Base-by-base conservation (phyloP, 2,329 filamentous ascomycete species). In the Penicillium nordicum region DNA sequence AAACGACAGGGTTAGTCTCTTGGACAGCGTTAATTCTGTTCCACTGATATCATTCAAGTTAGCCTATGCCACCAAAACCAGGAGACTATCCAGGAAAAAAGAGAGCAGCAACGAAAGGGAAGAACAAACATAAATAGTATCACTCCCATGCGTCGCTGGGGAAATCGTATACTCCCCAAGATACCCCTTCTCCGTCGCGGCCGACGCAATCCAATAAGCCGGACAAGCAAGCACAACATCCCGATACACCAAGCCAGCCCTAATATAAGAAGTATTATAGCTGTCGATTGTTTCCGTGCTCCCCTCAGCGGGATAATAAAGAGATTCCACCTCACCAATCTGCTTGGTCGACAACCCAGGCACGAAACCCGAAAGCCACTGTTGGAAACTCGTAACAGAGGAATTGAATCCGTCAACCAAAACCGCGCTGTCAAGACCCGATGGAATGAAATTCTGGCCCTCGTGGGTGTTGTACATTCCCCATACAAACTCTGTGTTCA, bases 391-490 rank as follows among this genome's bases (percentile, higher is more conserved):
- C 0, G 76, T 72, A 1, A 53, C 50, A 1, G 78, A 82, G 1
- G 76, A 76, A 60, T 84, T 84, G 65, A 81, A 85, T 0, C 76
- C 74, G 2, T 72, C 72, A 0, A 67, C 64, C 7, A 70, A 68
- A 0, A 64, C 60, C 0, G 60, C 57, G 46, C 70, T 72, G 18
- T 72, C 65, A 1, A 86, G 72, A 0, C 79, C 80, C 0, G 78
- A 66, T 0, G 83, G 82, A 23, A 85, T 73, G 62, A 88, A 87
- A 59, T 83, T 84, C 66, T 86, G 80, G 23, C 85, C 84, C 69
- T 87, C 84, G 64, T 85, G 81, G 0, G 80, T 77, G 66, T 87
- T 87, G 67, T 86, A 86, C 75, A 80, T 82, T n/a, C 78, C 76
- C 59, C 80, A 81, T 0, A 79, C 76, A 9, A 72, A 67, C 2